These are phyloP conservation scores for Takakia lepidozioides DNA, from an alignment of 225 moss, liverwort and hornwort species.

Conservation along the genomic window DNA sequence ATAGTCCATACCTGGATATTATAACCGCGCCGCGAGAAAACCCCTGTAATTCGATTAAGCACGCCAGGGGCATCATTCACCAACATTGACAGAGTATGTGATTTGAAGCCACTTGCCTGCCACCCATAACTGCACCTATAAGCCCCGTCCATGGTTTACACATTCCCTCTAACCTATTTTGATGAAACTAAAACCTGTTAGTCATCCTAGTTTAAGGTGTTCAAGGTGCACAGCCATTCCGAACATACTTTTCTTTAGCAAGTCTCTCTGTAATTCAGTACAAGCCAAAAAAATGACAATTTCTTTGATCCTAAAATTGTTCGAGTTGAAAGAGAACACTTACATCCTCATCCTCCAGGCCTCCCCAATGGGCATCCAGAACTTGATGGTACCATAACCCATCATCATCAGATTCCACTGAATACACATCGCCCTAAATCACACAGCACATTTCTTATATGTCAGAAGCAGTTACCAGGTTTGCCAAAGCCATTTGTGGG, in stretches of 20 bases:
- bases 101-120: constrained; percentile 67
- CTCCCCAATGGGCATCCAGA: constrained; percentile 92
- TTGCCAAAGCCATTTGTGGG: too few relatives aligned
- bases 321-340: constrained; percentile 6
- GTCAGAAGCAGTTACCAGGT: neutral
- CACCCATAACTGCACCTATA: too few relatives aligned
- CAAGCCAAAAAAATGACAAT: too few relatives aligned
- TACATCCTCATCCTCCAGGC: constrained; percentile 65
- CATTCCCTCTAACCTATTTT: too few relatives aligned
- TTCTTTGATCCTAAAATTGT: too few relatives aligned
- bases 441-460: constrained; percentile 1
- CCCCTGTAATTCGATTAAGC: constrained; percentile 83
- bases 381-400: constrained; percentile 93
- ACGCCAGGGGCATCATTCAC: constrained; percentile 91
- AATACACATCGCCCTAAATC: constrained; percentile 88
- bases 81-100: constrained; percentile 75
- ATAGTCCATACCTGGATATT: constrained; percentile 92
- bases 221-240: too few relatives aligned
- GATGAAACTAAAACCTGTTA: too few relatives aligned
- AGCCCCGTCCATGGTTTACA: too few relatives aligned
- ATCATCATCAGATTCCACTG: constrained; percentile 84
- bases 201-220: too few relatives aligned
- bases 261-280: too few relatives aligned
- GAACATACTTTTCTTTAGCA: too few relatives aligned
- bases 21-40: constrained; percentile 83